Conservation (phyloP, 768 basidiomycete genomes). For the Hygrocybe punicea region DNA sequence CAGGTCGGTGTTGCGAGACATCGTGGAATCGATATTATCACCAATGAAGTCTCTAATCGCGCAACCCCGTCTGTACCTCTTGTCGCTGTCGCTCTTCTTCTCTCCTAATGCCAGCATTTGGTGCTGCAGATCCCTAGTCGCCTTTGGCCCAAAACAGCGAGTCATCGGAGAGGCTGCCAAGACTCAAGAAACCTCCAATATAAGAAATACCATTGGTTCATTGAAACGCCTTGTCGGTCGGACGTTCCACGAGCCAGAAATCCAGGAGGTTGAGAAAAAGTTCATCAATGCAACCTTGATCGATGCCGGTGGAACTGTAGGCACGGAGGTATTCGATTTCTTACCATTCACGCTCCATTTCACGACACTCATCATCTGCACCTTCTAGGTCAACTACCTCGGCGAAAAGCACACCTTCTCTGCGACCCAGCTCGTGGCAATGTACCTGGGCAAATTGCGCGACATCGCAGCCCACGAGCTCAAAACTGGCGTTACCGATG, state of each 20-base stretch:
- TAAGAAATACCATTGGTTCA: conserved; percentile 93
- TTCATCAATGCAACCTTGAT: conserved; percentile 85
- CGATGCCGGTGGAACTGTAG: conserved; percentile 79
- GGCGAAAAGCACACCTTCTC: conserved; percentile 79
- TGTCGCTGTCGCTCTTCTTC: neutral
- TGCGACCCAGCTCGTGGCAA: conserved; percentile 86
- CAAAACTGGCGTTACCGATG: conserved; percentile 80
- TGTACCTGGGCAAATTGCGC: conserved; percentile 86
- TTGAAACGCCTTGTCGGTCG: conserved; percentile 90
- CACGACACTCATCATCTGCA: conserved; percentile 11
- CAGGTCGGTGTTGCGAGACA: conserved; percentile 94
- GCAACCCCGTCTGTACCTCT: conserved; percentile 76
- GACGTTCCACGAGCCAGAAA: conserved; percentile 73
- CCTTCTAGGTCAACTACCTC: conserved; percentile 75
- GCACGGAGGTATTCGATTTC: conserved; percentile 65
- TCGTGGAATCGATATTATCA: conserved; percentile 97
- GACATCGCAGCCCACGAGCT: conserved; percentile 85
- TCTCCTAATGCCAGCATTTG: neutral
- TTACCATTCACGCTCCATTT: neutral
- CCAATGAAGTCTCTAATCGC: conserved; percentile 97
- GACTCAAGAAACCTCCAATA: conserved; percentile 96
- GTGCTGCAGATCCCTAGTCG: conserved; percentile 76
- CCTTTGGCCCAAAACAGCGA: conserved; percentile 89
- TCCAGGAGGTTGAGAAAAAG: conserved; percentile 82
- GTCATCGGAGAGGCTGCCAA: conserved; percentile 93